Evolutionary conservation across 2,329 filamentous ascomycete species (phyloP).

Genomic region (Parastagonospora nodorum): DNA sequence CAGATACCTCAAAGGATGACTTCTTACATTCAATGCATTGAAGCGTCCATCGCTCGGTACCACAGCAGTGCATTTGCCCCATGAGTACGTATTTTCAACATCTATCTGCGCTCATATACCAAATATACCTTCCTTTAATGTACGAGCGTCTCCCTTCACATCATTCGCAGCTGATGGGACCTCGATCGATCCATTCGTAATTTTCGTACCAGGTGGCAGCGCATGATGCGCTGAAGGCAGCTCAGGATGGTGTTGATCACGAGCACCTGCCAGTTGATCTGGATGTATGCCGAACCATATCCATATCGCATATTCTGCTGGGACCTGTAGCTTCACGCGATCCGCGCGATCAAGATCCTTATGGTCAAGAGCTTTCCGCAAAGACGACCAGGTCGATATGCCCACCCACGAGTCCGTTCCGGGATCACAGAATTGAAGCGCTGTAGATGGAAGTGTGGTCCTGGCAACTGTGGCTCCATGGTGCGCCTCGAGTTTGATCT

Average conservation of each 20-base stretch:
- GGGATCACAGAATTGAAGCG: neutral
- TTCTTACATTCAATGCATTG: too few species aligned
- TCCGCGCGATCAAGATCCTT: neutral
- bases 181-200: neutral
- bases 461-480: neutral
- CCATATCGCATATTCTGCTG: neutral
- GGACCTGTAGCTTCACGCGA: slow-evolving; percentile 1
- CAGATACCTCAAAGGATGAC: too few species aligned
- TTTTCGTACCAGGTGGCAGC: neutral
- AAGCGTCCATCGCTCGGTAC: too few species aligned
- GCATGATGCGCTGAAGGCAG: neutral
- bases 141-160: too few species aligned
- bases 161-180: too few species aligned
- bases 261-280: neutral
- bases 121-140: too few species aligned
- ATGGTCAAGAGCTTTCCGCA: neutral
- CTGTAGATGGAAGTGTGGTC: neutral
- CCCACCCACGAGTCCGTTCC: neutral
- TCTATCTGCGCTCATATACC: too few species aligned
- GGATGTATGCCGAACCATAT: slow-evolving; percentile 7
- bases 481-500: slow-evolving; percentile 1
- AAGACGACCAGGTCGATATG: neutral
- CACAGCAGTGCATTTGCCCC: too few species aligned
- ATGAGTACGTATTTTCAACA: too few species aligned
- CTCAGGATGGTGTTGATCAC: neutral